phyloP scores from a whole-genome alignment of 2,329 filamentous ascomycete genomes.

The Epichloe brachyelytri region DNA sequence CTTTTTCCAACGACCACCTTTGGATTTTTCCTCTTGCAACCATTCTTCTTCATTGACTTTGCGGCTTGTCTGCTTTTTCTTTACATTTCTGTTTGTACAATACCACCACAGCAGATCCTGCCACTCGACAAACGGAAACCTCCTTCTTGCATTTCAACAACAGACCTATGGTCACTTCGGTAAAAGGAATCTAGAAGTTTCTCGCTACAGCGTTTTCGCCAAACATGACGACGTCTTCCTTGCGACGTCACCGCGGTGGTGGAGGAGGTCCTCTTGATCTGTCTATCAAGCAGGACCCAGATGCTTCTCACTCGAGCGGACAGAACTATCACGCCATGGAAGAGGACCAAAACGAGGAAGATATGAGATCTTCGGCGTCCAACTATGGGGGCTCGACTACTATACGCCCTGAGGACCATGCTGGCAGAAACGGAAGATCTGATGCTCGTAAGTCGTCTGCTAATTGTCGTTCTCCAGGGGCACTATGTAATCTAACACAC shows the following conservation, averaged over 20 bases:
- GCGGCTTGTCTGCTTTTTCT: too few species aligned
- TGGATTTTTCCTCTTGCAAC: background rate
- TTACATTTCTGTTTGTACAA: too few species aligned
- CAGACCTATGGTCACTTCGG: background rate
- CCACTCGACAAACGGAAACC: background rate
- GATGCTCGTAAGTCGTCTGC: constrained; percentile 24
- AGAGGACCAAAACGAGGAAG: background rate
- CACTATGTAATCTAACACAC: constrained; percentile 1
- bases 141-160: background rate
- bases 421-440: constrained; percentile 19
- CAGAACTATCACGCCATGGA: background rate
- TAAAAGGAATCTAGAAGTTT: background rate
- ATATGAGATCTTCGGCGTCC: constrained; percentile 4
- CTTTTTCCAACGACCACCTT: background rate
- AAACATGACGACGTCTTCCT: background rate
- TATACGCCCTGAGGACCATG: constrained; percentile 9
- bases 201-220: background rate
- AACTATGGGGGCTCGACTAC: constrained; percentile 10
- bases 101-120: too few species aligned
- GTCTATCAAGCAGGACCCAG: constrained; percentile 16
- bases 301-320: constrained; percentile 3
- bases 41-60: too few species aligned
- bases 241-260: constrained; percentile 2
- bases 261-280: background rate
- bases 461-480: background rate